Base-by-base conservation (phyloP, 768 basidiomycete species). In the Tricholoma sp. region DNA sequence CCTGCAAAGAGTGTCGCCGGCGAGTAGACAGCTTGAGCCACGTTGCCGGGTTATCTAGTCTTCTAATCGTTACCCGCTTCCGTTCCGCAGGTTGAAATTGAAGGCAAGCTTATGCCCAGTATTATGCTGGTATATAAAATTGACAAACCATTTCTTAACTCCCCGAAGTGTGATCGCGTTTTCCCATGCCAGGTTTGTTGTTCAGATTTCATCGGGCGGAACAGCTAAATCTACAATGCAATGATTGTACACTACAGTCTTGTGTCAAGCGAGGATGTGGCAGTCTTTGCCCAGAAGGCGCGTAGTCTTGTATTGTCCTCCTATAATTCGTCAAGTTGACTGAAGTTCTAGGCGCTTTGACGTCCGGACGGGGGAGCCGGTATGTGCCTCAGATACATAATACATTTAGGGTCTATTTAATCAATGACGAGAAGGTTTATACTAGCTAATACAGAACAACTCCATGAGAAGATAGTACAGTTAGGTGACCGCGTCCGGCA, bases 181-280 rank as follows among this genome's bases (percentile, higher is more conserved):
- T 84, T 85, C 63, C 84, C 84, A 22, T 85, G 84, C 63, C 81
- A 84, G 73, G 80, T 79, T 52, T 39, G 68, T 56, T 35, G 46
- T 55, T 32, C 46, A 21, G 18, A 46, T 43, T 37, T 53, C 27
- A 16, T 58, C 29, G 45, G 54, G 35, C 35, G 49, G 24, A 32
- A 53, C 56, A 29, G 47, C 56, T 64, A 46, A 54, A 54, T 52
- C 59, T 60, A 57, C 29, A 52, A 46, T 52, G 12, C 49, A 6
- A 5, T 27, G n/a, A 31, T 18, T n/a, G 27, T 9, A 9, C 29
- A n/a, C 55, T 45, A 56, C 61, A 82, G 80, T 84, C 83, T 52
- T 85, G 84, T 63, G 80, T 81, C 24, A 85, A 85, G 68, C 74
- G 84, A 60, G 84, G 86, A 32, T 85, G 84, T 61, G 82, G 81